These are phyloP conservation scores for Lithospermum erythrorhizon DNA, from an alignment of 257 asterid species.

Conservation along the genomic window DNA sequence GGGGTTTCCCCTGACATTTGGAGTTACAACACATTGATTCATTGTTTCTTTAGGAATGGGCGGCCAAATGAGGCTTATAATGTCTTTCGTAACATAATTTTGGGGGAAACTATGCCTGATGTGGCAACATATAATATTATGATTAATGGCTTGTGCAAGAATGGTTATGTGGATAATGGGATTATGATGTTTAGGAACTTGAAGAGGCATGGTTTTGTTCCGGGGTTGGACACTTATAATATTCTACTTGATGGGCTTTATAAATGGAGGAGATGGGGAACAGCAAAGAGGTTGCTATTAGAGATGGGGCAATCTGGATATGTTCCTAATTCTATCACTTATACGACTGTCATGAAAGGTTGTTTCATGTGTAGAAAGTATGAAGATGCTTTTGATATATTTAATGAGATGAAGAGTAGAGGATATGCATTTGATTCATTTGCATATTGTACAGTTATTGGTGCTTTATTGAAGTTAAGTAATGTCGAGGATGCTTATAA, in stretches of 20 bases:
- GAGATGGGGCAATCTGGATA: slow-evolving; percentile 51
- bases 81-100: slow-evolving; percentile 45
- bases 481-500: slow-evolving; percentile 33
- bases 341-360: slow-evolving; percentile 67
- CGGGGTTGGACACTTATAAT: slow-evolving; percentile 63
- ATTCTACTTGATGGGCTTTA: slow-evolving; percentile 58
- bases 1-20: slow-evolving; percentile 62
- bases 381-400: slow-evolving; percentile 51
- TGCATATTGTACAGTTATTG: slow-evolving; percentile 63
- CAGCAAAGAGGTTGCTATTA: slow-evolving; percentile 37
- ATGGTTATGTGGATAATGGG: slow-evolving; percentile 44
- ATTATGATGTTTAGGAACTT: slow-evolving; percentile 48
- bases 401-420: slow-evolving; percentile 61
- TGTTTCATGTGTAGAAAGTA: slow-evolving; percentile 40
- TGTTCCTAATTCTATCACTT: slow-evolving; percentile 70
- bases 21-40: slow-evolving; percentile 85
- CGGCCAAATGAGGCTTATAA: slow-evolving; percentile 60
- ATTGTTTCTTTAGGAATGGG: slow-evolving; percentile 53
- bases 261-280: slow-evolving; percentile 42
- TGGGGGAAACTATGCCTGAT: slow-evolving; percentile 36
- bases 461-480: slow-evolving; percentile 51
- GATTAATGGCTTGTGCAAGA: slow-evolving; percentile 71
- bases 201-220: slow-evolving; percentile 41
- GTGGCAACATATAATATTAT: slow-evolving; percentile 56
- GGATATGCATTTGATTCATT: slow-evolving; percentile 76